phyloP scores from a whole-genome alignment of 1,284 basidiomycete genomes.

The Chalciporus sp. region DNA sequence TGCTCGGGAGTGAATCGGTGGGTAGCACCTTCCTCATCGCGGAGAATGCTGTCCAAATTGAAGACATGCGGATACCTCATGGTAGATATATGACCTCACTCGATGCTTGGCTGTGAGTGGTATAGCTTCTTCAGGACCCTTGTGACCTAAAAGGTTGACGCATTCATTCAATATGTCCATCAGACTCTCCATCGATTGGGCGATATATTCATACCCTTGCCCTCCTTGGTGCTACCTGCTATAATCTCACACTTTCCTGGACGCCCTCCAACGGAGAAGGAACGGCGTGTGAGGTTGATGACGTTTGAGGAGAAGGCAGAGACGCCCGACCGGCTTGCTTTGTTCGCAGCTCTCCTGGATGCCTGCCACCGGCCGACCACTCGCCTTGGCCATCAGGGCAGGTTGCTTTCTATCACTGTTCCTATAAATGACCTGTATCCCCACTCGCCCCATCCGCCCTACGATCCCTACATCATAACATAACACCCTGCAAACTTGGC shows the following conservation, averaged over 20 bases:
- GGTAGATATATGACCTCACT: constrained; percentile 5
- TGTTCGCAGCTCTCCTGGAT: not conserved
- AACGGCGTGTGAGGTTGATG: not conserved
- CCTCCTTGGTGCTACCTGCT: not conserved
- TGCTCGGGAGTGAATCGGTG: not conserved
- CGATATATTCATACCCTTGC: constrained; percentile 6
- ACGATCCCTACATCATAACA: not conserved
- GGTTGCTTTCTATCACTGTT: not conserved
- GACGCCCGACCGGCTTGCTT: constrained; percentile 15
- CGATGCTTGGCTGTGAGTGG: not conserved
- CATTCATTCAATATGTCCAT: constrained; percentile 18
- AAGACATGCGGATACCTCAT: constrained; percentile 17
- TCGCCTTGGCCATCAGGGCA: not conserved
- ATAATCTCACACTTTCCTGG: constrained; percentile 8
- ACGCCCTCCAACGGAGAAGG: not conserved
- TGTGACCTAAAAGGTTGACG: constrained; percentile 4
- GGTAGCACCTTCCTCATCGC: constrained; percentile 5
- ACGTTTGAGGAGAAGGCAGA: constrained; percentile 4
- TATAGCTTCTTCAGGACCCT: constrained; percentile 13
- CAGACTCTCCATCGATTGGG: constrained; percentile 14
- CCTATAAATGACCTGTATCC: constrained; percentile 23
- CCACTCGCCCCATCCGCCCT: not conserved
- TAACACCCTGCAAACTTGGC: constrained; percentile 1
- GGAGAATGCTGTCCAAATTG: not conserved
- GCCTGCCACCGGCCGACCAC: not conserved